Evolutionary conservation across 805 yeast species (phyloP).

Genomic region (Saccharomycopsis sp.): DNA sequence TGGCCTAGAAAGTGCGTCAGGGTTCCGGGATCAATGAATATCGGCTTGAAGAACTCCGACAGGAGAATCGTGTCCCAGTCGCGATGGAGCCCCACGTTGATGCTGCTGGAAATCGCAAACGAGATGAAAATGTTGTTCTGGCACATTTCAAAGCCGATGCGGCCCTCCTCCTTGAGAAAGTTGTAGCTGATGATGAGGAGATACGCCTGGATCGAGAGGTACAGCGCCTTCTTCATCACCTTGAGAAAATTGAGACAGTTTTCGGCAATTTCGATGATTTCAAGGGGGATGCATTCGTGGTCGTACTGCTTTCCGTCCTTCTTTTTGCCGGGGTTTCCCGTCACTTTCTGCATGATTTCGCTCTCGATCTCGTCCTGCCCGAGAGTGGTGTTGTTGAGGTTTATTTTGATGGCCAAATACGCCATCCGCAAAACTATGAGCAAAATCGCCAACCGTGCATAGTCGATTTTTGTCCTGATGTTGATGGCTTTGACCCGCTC

Average conservation of each 20-base stretch:
- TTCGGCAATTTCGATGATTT: constrained; percentile 11
- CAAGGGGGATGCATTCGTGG: not conserved
- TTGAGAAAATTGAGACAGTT: constrained; percentile 13
- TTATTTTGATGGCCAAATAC: constrained; percentile 13
- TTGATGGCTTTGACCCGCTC: constrained; percentile 2
- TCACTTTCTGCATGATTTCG: not conserved
- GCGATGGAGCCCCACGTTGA: constrained; percentile 10
- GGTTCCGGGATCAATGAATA: not conserved
- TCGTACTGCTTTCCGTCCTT: not conserved
- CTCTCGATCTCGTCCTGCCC: not conserved
- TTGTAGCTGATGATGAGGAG: constrained; percentile 10
- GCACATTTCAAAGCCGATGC: constrained; percentile 13
- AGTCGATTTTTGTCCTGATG: constrained; percentile 9
- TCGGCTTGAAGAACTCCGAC: not conserved
- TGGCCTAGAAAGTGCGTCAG: constrained; percentile 7
- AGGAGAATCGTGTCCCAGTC: constrained; percentile 5
- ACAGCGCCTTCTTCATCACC: constrained; percentile 4
- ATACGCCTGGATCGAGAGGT: constrained; percentile 5
- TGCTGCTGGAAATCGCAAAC: constrained; percentile 5
- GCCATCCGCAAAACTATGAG: constrained; percentile 11
- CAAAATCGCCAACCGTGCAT: constrained; percentile 10
- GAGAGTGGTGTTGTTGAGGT: constrained; percentile 6
- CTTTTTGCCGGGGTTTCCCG: not conserved
- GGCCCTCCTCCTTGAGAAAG: constrained; percentile 13
- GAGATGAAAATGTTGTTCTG: constrained; percentile 9